Evolutionary conservation across 495 filamentous ascomycete genomes (phyloP).

Genomic region (Tuber calosporum): DNA sequence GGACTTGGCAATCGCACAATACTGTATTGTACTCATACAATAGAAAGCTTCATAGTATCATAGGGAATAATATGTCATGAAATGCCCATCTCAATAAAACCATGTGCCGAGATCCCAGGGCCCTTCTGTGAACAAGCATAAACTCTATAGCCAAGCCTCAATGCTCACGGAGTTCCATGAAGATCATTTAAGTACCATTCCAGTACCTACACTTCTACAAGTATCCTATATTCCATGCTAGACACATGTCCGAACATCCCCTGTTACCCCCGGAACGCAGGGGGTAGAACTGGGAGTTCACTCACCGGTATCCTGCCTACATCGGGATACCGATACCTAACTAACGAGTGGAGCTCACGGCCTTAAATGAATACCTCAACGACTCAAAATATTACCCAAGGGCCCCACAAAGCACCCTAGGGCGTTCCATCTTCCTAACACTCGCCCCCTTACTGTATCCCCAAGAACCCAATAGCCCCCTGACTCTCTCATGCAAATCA

Average conservation of each 20-base stretch:
- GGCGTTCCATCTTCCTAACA: background rate
- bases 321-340: background rate
- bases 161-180: background rate
- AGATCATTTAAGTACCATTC: background rate
- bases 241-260: background rate
- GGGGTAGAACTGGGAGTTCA: background rate
- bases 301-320: background rate
- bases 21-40: background rate
- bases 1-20: background rate
- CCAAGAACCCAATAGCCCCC: background rate
- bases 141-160: background rate
- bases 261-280: background rate
- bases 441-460: background rate
- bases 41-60: background rate
- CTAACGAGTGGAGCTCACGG: background rate
- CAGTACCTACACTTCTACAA: background rate
- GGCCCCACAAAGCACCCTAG: background rate
- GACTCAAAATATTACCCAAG: background rate
- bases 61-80: background rate
- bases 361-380: background rate
- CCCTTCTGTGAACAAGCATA: background rate
- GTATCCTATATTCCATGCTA: background rate
- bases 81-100: background rate
- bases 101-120: background rate
- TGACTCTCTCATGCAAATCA: background rate